phyloP scores from a whole-genome alignment of 805 yeast species.

The Lachancea sp. region DNA sequence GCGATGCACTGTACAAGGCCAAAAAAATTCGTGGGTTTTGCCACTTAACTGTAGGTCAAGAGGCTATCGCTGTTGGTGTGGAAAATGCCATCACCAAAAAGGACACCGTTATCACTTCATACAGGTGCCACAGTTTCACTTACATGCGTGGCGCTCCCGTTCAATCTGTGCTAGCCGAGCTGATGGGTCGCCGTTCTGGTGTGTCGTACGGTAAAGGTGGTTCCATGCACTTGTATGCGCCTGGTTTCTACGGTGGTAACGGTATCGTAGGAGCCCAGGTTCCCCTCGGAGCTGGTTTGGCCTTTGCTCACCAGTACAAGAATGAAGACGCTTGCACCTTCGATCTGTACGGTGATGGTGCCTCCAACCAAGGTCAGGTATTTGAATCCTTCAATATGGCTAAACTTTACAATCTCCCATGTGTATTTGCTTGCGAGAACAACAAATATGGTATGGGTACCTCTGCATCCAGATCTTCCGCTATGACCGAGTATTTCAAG shows the following conservation, averaged over 20 bases:
- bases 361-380: conserved; percentile 98
- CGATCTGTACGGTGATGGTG: conserved; percentile 97
- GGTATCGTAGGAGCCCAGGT: conserved; percentile 99
- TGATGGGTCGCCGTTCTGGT: conserved; percentile 95
- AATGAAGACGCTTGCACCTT: conserved; percentile 76
- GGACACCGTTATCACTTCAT: conserved; percentile 91
- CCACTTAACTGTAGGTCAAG: conserved; percentile 97
- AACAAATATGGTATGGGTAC: conserved; percentile 99
- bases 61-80: conserved; percentile 97
- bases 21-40: conserved; percentile 99
- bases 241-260: conserved; percentile 97
- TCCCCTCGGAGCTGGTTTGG: conserved; percentile 95
- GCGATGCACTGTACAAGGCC: conserved; percentile 97
- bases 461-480: conserved; percentile 93
- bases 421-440: conserved; percentile 94
- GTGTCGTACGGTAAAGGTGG: conserved; percentile 98
- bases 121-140: conserved; percentile 98
- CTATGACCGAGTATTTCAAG: conserved; percentile 93
- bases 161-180: conserved; percentile 84
- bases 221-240: conserved; percentile 97
- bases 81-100: conserved; percentile 83
- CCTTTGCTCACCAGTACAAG: conserved; percentile 96
- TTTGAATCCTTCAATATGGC: conserved; percentile 99
- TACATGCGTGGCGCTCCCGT: conserved; percentile 94
- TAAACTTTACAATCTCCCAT: conserved; percentile 94